phyloP scores from a whole-genome alignment of 2,329 filamentous ascomycete genomes.

The Colletotrichum sp. region DNA sequence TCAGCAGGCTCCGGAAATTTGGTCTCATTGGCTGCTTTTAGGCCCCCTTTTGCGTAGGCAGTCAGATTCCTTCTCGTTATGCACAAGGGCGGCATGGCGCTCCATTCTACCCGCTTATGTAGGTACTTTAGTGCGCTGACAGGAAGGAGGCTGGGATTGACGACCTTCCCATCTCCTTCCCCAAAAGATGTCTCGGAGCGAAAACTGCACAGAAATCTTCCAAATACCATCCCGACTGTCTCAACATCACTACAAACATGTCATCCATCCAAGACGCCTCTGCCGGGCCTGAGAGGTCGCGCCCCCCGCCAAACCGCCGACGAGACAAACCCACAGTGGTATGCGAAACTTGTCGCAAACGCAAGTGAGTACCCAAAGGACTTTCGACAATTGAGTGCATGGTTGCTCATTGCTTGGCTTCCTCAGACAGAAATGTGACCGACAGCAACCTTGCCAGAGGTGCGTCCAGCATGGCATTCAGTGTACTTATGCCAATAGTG shows the following conservation, averaged over 20 bases:
- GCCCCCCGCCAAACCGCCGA: conserved; percentile 26
- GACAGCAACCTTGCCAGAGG: conserved; percentile 26
- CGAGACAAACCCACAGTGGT: conserved; percentile 38
- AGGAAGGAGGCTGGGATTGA: not conserved
- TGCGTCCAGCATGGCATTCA: conserved; percentile 24
- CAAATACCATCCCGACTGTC: not conserved
- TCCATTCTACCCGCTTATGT: not conserved
- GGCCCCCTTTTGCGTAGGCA: not conserved
- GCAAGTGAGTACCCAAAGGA: conserved; percentile 31
- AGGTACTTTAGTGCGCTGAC: not conserved
- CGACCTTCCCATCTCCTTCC: not conserved
- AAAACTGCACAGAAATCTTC: not conserved
- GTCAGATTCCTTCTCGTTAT: not conserved
- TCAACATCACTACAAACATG: not conserved
- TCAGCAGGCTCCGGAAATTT: not conserved
- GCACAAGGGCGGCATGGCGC: not conserved
- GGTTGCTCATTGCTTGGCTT: not conserved
- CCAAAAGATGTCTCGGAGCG: not conserved
- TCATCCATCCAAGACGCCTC: not conserved
- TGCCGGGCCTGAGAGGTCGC: not conserved
- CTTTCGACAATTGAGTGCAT: not conserved
- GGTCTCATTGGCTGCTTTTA: not conserved
- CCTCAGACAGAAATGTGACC: conserved; percentile 28
- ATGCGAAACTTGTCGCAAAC: conserved; percentile 36
- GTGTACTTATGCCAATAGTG: conserved; percentile 28